Evolutionary conservation across 129 eudicot genomes (phyloP).

Genomic region (Flaveria linearis): DNA sequence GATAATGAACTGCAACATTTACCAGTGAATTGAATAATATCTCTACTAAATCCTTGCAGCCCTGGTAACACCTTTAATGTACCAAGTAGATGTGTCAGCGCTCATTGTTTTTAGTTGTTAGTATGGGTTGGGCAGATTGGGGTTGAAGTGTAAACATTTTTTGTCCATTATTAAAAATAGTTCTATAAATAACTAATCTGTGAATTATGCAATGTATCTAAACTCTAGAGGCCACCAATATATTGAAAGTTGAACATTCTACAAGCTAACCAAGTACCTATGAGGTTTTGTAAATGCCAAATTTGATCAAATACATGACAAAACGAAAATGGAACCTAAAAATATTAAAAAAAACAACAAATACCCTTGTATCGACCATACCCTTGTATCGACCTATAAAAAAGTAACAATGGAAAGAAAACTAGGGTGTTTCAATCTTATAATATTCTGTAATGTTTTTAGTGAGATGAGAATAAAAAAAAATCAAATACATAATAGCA

Average conservation of each 20-base stretch:
- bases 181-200: not conserved
- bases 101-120: no score
- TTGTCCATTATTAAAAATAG: not conserved
- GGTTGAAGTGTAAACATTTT: not conserved
- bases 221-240: not conserved
- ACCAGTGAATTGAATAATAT: not conserved
- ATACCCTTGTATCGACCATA: no score
- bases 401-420: not conserved
- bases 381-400: not conserved
- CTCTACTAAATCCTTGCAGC: constrained; percentile 4
- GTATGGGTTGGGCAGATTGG: not conserved
- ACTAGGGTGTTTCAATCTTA: not conserved
- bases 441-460: no score
- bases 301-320: not conserved
- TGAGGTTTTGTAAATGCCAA: not conserved
- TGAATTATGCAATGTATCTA: not conserved
- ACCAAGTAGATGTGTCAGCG: no score
- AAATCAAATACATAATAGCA: no score
- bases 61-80: not conserved
- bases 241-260: not conserved
- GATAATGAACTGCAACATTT: not conserved
- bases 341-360: no score
- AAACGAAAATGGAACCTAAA: not conserved
- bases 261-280: not conserved
- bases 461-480: no score